A percentile compares a stretch with the other conserved stretches of the same genome.
Conservation (phyloP, 2,329 filamentous ascomycete species). For the Colletotrichum aenigma region DNA sequence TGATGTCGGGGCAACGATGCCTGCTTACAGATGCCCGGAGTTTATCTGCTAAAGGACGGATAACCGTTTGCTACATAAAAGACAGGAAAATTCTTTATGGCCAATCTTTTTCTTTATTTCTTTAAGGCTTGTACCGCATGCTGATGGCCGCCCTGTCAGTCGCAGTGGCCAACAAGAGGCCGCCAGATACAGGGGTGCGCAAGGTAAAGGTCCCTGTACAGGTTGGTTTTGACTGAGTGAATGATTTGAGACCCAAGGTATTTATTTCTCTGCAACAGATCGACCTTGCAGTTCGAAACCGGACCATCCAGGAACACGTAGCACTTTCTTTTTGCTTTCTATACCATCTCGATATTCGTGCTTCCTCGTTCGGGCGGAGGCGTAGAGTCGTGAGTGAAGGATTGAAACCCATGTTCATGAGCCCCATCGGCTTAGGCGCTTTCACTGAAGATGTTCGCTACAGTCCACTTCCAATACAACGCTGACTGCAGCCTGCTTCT, state of each 20-base stretch:
- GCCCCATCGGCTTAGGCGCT: not conserved
- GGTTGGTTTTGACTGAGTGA: not conserved
- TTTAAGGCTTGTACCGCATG: not conserved
- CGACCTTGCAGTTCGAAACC: no score
- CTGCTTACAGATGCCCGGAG: not conserved
- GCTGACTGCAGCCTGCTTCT: not conserved
- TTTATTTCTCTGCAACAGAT: not conserved
- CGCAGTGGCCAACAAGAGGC: not conserved
- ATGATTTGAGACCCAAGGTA: not conserved
- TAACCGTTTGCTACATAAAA: not conserved
- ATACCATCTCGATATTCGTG: not conserved
- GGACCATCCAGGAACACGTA: not conserved
- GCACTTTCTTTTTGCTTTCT: not conserved
- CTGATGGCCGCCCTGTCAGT: not conserved
- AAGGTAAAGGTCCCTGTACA: not conserved
- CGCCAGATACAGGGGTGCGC: not conserved
- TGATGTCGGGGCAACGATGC: not conserved
- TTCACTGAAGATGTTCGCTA: not conserved
- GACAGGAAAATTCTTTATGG: accelerated
- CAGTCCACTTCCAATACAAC: not conserved
- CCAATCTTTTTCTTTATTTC: no score
- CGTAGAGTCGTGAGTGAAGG: not conserved
- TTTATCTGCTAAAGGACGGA: not conserved
- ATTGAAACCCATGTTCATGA: not conserved
- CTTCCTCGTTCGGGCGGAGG: not conserved